Percentiles rank a stretch among this genome's conserved stretches.
These are phyloP conservation scores for Blastomyces emzantsi DNA, from an alignment of 2,329 filamentous ascomycete genomes.

Conservation along the genomic window DNA sequence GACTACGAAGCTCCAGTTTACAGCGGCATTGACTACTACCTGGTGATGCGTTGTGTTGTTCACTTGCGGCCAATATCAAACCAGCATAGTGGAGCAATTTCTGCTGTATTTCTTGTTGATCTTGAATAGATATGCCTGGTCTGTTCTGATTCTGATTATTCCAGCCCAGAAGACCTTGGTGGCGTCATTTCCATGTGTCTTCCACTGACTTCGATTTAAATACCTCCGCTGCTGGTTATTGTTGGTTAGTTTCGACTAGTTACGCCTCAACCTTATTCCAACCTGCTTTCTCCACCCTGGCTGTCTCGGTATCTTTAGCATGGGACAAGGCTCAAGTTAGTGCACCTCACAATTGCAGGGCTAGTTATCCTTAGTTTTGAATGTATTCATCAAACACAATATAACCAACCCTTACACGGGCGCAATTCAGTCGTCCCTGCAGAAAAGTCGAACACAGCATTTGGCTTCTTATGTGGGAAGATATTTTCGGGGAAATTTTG, in stretches of 20 bases:
- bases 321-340: background rate
- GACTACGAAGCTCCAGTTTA: background rate
- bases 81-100: background rate
- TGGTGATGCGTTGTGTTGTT: background rate
- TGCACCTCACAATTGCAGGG: background rate
- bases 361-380: background rate
- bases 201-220: background rate
- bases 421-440: background rate
- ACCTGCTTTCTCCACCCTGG: background rate
- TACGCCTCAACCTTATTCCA: conserved; percentile 1
- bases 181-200: background rate
- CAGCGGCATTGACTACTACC: background rate
- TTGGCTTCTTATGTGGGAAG: background rate
- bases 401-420: background rate
- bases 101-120: background rate
- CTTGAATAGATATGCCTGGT: background rate
- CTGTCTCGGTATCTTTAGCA: background rate
- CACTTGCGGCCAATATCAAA: background rate
- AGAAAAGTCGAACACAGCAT: background rate
- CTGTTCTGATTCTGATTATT: background rate
- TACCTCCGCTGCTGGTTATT: background rate
- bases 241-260: background rate
- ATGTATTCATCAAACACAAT: background rate
- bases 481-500: background rate
- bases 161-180: background rate